A percentile compares a stretch with the other conserved stretches of the same genome.
Evolutionary conservation across 305 asterid genomes (phyloP).

Genomic region (Andrographis paniculata): DNA sequence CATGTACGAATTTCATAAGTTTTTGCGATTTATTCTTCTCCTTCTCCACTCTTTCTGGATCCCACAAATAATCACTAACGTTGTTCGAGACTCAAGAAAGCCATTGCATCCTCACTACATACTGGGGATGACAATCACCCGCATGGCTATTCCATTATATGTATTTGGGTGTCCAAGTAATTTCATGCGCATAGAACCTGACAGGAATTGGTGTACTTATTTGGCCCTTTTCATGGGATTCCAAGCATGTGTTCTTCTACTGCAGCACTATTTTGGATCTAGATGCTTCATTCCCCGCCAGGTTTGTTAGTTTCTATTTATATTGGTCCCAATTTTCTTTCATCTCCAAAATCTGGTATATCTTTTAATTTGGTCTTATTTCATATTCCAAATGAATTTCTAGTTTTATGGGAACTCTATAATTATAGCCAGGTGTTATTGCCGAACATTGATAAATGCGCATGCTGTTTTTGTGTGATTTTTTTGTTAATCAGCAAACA

Average conservation of each 20-base stretch:
- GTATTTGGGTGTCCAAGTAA: slow-evolving; percentile 90
- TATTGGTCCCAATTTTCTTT: background rate
- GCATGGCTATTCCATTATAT: slow-evolving; percentile 78
- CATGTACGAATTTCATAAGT: slow-evolving; percentile 87
- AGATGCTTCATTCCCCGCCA: slow-evolving; percentile 95
- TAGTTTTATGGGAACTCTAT: no score
- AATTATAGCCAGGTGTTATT: no score
- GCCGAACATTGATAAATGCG: no score
- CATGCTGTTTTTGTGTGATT: no score
- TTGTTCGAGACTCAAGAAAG: slow-evolving; percentile 84
- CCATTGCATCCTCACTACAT: slow-evolving; percentile 94
- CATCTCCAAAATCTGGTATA: no score
- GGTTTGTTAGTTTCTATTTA: slow-evolving; percentile 29
- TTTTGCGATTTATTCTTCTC: slow-evolving; percentile 60
- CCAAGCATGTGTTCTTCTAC: slow-evolving; percentile 73
- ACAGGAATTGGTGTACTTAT: slow-evolving; percentile 64
- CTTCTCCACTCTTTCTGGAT: slow-evolving; percentile 93
- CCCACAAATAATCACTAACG: slow-evolving; percentile 78
- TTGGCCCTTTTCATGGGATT: slow-evolving; percentile 68
- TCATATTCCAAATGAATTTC: no score
- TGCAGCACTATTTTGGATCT: slow-evolving; percentile 92
- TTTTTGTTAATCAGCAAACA: no score
- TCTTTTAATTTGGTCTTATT: no score
- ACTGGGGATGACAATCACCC: slow-evolving; percentile 80
- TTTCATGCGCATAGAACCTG: slow-evolving; percentile 90